Base-by-base conservation (phyloP, 1,284 basidiomycete species). In the Tetrapyrgos nigripes region DNA sequence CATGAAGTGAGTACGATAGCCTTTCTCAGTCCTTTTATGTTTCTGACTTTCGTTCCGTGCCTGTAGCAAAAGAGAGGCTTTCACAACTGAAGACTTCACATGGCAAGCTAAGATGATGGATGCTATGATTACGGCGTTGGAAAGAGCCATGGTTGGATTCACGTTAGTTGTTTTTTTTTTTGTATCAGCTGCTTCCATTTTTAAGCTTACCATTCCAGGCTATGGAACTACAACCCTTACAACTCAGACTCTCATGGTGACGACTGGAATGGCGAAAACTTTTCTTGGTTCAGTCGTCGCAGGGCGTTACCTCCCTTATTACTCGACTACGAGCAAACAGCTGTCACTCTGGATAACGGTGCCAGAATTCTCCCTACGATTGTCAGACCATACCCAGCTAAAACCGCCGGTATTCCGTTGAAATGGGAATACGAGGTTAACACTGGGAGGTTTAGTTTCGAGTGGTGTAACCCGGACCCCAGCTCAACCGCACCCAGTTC, bases 201-300 rank as follows among this genome's bases (percentile, higher is more conserved):
- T 54, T 21, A 24, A n/a, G 14, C 13, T 19, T 50, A 35, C 28
- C 33, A 3, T 53, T n/a, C n/a, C 64, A 96, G 93, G 3, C 76
- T 98, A 23, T 98, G 96, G 97, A 95, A 93, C 63, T 98, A 98
- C 74, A 98, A 98, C 69, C 93, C 96, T 0, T 79, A 83, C 54
- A 98, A 98, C 73, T 83, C 84, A 40, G 93, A 97, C 66, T 70
- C 75, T 21, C 70, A 77, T 23, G 97, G 97, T 13, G 96, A 98
- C 71, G 81, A 88, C 61, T 98, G 97, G 97, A 98, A 97, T 69
- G 93, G 91, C 47, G 96, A 98, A 74, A 96, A 95, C 75, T 97
- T 97, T 72, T 94, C 93, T 3, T 97, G 93, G 90, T 97, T 93
- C 79, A 92, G 91, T 61, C 76, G 82, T 45, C 75, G 75, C 49